Evolutionary conservation across 2,329 filamentous ascomycete species (phyloP).

Genomic region (Amylocarpus encephaloides): DNA sequence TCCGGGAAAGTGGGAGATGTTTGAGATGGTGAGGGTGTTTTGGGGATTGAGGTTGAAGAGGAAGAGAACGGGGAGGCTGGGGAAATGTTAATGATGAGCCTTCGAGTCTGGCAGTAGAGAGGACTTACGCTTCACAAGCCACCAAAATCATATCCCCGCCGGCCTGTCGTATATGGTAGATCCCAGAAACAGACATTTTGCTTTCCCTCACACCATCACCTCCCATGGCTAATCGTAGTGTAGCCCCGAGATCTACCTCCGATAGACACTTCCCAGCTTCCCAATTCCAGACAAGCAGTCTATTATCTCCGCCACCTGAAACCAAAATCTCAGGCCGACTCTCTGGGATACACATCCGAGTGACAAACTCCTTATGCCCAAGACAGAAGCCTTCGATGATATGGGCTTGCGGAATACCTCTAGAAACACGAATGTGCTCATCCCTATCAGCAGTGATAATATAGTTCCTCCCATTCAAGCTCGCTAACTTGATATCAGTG

Average conservation of each 20-base stretch:
- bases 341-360: conserved; percentile 60
- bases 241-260: conserved; percentile 45
- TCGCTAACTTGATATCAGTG: conserved; percentile 62
- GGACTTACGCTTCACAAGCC: conserved; percentile 50
- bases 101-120: not conserved
- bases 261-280: conserved; percentile 39
- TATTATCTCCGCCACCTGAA: conserved; percentile 80
- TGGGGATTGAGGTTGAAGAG: conserved; percentile 50
- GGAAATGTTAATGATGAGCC: conserved; percentile 10
- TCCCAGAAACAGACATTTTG: conserved; percentile 34
- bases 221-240: conserved; percentile 40
- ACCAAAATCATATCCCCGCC: conserved; percentile 41
- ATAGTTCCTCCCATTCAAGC: conserved; percentile 47
- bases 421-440: conserved; percentile 83
- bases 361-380: conserved; percentile 81
- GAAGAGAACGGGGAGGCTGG: conserved; percentile 58
- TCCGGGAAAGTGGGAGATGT: conserved; percentile 51
- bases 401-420: conserved; percentile 74
- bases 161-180: conserved; percentile 28
- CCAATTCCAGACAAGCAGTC: conserved; percentile 83
- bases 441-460: conserved; percentile 64
- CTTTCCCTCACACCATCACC: conserved; percentile 9
- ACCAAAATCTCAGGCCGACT: conserved; percentile 57
- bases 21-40: conserved; percentile 43
- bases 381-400: conserved; percentile 87